Conservation (phyloP, 2,329 filamentous ascomycete genomes). For the Metarhizium guizhouense region DNA sequence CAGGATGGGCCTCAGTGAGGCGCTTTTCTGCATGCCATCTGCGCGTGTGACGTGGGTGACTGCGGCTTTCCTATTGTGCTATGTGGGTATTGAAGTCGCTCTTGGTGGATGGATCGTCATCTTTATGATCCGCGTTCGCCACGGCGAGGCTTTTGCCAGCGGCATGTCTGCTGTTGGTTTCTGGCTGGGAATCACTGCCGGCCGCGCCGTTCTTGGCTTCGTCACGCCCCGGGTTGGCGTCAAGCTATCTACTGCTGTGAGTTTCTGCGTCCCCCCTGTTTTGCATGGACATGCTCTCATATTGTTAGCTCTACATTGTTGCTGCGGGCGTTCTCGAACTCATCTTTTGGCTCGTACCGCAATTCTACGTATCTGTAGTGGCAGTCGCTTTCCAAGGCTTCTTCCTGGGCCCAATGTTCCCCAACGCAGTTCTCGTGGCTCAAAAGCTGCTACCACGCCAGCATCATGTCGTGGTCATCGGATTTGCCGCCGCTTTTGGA, state of each 20-base stretch:
- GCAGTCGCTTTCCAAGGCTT: constrained; percentile 62
- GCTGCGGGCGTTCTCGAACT: constrained; percentile 53
- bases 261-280: neutral
- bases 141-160: constrained; percentile 54
- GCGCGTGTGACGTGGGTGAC: constrained; percentile 59
- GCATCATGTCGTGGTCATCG: constrained; percentile 63
- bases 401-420: constrained; percentile 67
- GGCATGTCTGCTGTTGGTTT: constrained; percentile 67
- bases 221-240: constrained; percentile 64
- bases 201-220: constrained; percentile 58
- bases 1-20: constrained; percentile 11
- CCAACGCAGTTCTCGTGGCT: constrained; percentile 58
- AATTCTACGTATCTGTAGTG: constrained; percentile 50
- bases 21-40: constrained; percentile 32
- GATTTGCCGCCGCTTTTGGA: constrained; percentile 65
- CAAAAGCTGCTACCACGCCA: constrained; percentile 62
- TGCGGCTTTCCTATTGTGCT: constrained; percentile 63
- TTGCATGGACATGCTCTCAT: too few relatives aligned
- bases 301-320: constrained; percentile 55
- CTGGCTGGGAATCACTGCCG: constrained; percentile 67
- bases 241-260: constrained; percentile 45
- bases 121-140: constrained; percentile 66
- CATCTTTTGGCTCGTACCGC: constrained; percentile 46
- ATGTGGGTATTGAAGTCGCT: constrained; percentile 58
- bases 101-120: constrained; percentile 73